Evolutionary conservation across 805 yeast species (phyloP), one percentile per base, ranked within the genome.

Genomic region (Candida incommunis): DNA sequence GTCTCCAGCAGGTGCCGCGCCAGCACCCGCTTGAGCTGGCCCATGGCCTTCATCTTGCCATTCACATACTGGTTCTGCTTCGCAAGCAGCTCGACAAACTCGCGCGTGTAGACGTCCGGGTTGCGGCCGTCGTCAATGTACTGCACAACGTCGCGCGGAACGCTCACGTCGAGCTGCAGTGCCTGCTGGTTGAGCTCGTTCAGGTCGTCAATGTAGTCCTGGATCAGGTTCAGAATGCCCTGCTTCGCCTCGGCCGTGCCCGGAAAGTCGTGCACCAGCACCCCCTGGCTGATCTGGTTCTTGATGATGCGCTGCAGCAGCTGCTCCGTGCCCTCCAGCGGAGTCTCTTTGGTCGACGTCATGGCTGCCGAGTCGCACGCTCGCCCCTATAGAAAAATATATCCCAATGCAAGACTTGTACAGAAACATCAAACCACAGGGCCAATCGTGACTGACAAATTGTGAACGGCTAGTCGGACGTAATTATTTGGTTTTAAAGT

Each of bases 51-150:
- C 74, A 84, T 76, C 60, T 85, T 85, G 3, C 96, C 97, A 56
- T 86, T 75, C 45, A 92, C 69, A 51, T 80, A 77, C 56, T 94
- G 96, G 57, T 92, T 92, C 41, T 87, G 78, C 54, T 85, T 80
- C 34, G 87, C 79, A n/a, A 92, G 82, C 27, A 90, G 84, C 59
- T 92, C 98, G 15, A 90, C 85, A 64, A 92, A 92, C 64, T 92
- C 98, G 59, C 98, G 74, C 0, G 97, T 87, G 62, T 92, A 92
- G 34, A 92, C 87, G 58, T 92, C 97, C 0, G 98, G 97, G 58
- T 92, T 92, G 53, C 98, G 70, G 2, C 98, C 98, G 56, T 86
- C 94, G 58, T 92, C 97, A 31, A 92, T 85, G 57, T 92, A 92
- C 50, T 82, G 80, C 13, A 87, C 67, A n/a, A 88, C 88, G 56